These are phyloP conservation scores for Acacia melanoxylon DNA, from an alignment of 306 rosid species.

Conservation along the genomic window DNA sequence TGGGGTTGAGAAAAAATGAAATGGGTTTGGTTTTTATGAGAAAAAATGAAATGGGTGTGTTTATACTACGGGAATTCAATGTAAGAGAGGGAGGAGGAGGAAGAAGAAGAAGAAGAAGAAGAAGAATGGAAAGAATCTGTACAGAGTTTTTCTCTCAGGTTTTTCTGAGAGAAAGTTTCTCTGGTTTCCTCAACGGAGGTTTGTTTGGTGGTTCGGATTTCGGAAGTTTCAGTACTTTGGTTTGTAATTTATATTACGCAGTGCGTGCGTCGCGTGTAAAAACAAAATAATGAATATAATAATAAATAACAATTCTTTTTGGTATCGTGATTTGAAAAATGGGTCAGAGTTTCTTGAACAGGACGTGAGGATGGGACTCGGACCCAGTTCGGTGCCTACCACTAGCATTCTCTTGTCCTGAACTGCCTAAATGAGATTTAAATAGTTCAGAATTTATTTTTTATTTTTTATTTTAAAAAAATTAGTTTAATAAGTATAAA, in stretches of 20 bases:
- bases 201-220: constrained; percentile 18
- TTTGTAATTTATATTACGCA: neutral
- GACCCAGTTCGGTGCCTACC: no score
- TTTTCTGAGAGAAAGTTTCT: constrained; percentile 46
- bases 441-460: no score
- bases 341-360: constrained; percentile 7
- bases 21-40: constrained; percentile 29
- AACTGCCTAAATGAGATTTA: no score
- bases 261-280: neutral
- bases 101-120: no score
- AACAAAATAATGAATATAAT: neutral
- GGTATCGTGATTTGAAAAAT: constrained; percentile 13
- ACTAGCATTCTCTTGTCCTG: no score
- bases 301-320: neutral
- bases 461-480: no score
- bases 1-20: neutral
- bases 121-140: constrained; percentile 32
- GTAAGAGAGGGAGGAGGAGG: neutral
- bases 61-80: neutral
- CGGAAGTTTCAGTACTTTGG: constrained; percentile 27
- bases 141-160: constrained; percentile 14
- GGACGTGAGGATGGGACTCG: constrained; percentile 28
- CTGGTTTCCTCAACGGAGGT: neutral
- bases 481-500: no score
- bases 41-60: constrained; percentile 13